phyloP scores from a whole-genome alignment of 257 asterid genomes.

The Gentiana straminea region DNA sequence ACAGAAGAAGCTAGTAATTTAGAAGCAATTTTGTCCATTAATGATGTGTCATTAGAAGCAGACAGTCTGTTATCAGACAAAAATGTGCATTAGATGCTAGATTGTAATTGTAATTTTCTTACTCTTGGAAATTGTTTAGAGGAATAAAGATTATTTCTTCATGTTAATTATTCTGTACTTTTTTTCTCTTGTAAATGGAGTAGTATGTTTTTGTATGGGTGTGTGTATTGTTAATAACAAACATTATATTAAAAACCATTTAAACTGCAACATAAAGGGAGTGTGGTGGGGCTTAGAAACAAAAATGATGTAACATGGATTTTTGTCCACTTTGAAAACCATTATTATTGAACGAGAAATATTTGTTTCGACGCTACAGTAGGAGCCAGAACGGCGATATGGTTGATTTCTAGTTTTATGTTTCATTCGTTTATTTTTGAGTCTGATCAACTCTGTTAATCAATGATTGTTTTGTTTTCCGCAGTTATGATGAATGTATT shows the following conservation, averaged over 20 bases:
- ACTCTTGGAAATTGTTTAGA: constrained; percentile 17
- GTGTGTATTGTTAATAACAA: neutral
- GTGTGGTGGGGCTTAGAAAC: neutral
- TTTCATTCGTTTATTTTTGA: no score
- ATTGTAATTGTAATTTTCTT: constrained; percentile 3
- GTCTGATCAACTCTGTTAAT: no score
- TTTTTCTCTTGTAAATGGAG: neutral
- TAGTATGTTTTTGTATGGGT: no score
- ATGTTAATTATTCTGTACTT: no score
- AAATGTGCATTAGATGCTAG: constrained; percentile 26
- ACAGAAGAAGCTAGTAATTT: constrained; percentile 14
- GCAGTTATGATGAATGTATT: no score
- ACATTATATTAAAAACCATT: neutral
- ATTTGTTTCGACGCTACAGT: no score
- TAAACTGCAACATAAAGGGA: neutral
- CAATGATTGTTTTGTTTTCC: no score
- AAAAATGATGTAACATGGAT: no score
- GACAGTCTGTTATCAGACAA: constrained; percentile 44
- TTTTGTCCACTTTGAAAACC: no score
- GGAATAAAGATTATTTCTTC: neutral
- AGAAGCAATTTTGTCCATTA: constrained; percentile 31
- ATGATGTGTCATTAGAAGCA: constrained; percentile 40
- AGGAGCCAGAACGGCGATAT: no score
- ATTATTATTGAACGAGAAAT: no score
- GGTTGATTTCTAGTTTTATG: no score